A percentile compares a stretch with the other conserved stretches of the same genome.
Conservation (phyloP, 2,329 filamentous ascomycete genomes). For the Pseudocercospora fuligena region DNA sequence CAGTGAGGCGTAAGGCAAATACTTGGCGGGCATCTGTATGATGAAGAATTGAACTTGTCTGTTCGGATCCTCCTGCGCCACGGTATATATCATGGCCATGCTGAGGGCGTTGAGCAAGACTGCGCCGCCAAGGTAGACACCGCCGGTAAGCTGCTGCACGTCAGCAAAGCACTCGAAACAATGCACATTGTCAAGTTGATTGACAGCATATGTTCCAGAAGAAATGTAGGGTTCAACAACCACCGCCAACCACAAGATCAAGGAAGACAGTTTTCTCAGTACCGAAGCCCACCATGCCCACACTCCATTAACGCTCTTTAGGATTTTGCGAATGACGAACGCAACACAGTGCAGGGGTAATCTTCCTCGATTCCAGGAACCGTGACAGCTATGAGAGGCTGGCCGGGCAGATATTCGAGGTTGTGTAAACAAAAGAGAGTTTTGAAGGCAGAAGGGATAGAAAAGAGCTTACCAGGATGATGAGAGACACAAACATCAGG, state of each 20-base stretch:
- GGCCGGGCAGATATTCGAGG: constrained; percentile 66
- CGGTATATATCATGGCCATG: constrained; percentile 82
- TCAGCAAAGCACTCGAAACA: constrained; percentile 30
- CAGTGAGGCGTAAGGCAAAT: constrained; percentile 81
- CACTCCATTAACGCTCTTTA: constrained; percentile 51
- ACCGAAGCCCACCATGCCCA: constrained; percentile 58
- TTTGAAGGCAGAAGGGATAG: constrained; percentile 23
- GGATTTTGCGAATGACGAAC: constrained; percentile 58
- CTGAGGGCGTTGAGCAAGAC: constrained; percentile 67
- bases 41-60: constrained; percentile 79
- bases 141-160: constrained; percentile 39
- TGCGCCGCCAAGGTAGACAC: constrained; percentile 56
- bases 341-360: constrained; percentile 55
- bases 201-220: constrained; percentile 14
- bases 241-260: constrained; percentile 58
- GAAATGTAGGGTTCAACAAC: constrained; percentile 70
- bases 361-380: constrained; percentile 62
- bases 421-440: constrained; percentile 40
- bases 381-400: constrained; percentile 57
- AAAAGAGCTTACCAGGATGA: constrained; percentile 73
- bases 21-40: constrained; percentile 79
- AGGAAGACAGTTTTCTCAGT: constrained; percentile 59
- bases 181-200: constrained; percentile 8
- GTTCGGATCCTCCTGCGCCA: constrained; percentile 81
- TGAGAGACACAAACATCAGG: constrained; percentile 70